phyloP scores from a whole-genome alignment of 176 grass and related monocot genomes.

The Oryza australiensis region DNA sequence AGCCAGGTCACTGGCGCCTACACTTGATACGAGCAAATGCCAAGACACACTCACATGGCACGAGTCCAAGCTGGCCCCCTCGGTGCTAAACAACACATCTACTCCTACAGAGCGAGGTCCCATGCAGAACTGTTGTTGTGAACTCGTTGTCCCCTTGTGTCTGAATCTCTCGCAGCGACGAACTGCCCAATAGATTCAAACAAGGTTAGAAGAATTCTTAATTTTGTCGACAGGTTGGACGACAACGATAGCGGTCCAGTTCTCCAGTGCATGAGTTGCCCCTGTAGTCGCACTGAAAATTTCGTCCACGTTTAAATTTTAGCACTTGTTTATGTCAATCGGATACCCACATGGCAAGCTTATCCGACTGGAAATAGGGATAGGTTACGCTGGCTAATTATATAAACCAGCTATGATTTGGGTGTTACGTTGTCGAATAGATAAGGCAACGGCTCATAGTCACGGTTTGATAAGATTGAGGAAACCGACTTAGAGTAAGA shows the following conservation, averaged over 20 bases:
- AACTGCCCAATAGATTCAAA: slow-evolving; percentile 9
- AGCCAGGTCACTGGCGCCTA: not conserved
- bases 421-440: no score
- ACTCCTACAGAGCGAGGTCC: not conserved
- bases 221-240: not conserved
- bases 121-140: slow-evolving; percentile 2
- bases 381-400: no score
- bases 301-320: not conserved
- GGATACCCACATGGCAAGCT: no score
- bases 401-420: no score
- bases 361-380: no score
- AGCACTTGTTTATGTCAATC: not conserved
- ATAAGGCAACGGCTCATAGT: no score
- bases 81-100: not conserved
- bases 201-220: slow-evolving; percentile 15
- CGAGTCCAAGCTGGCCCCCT: not conserved
- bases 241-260: not conserved
- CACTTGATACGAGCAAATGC: not conserved
- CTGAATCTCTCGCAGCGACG: not conserved
- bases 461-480: no score
- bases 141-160: slow-evolving; percentile 15
- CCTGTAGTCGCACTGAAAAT: not conserved
- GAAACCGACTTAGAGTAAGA: no score
- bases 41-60: slow-evolving; percentile 30
- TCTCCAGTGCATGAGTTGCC: not conserved